Conservation (phyloP, 108 stramenopile species). For the Heterococcus sp. region DNA sequence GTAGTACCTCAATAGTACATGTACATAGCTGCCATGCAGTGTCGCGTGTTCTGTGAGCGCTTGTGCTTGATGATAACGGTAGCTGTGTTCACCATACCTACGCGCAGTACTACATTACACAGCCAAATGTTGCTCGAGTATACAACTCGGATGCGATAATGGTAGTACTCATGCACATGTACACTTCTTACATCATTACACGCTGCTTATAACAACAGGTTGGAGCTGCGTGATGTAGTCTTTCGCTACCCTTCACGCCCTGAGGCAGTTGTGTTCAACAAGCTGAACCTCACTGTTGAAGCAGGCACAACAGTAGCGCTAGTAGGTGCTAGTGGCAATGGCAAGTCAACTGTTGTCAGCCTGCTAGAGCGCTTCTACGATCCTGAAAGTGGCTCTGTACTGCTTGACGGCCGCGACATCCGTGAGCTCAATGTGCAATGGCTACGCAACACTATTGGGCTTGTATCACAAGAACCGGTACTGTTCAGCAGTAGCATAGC, state of each 20-base stretch:
- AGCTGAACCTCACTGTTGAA: conserved; percentile 3
- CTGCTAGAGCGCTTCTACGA: conserved; percentile 89
- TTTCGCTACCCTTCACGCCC: conserved; percentile 38
- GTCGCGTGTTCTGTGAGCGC: no score
- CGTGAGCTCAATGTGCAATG: conserved; percentile 43
- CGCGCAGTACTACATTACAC: no score
- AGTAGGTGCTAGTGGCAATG: conserved; percentile 81
- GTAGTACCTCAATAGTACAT: no score
- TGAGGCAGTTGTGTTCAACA: conserved; percentile 7
- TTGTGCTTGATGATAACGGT: no score
- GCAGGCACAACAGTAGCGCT: conserved; percentile 60
- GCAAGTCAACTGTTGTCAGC: conserved; percentile 82
- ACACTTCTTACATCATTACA: no score
- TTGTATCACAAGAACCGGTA: conserved; percentile 74
- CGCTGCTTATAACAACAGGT: background rate
- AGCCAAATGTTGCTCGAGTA: no score
- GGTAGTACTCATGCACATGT: no score
- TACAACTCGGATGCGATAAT: no score
- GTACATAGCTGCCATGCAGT: no score
- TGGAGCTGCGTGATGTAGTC: background rate
- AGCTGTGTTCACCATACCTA: no score
- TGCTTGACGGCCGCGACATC: conserved; percentile 52
- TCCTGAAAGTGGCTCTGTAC: conserved; percentile 71
- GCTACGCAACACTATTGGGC: conserved; percentile 75
- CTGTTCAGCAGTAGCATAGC: conserved; percentile 6